phyloP scores from a whole-genome alignment of 2,329 filamentous ascomycete genomes.

The Zasmidium angulare region DNA sequence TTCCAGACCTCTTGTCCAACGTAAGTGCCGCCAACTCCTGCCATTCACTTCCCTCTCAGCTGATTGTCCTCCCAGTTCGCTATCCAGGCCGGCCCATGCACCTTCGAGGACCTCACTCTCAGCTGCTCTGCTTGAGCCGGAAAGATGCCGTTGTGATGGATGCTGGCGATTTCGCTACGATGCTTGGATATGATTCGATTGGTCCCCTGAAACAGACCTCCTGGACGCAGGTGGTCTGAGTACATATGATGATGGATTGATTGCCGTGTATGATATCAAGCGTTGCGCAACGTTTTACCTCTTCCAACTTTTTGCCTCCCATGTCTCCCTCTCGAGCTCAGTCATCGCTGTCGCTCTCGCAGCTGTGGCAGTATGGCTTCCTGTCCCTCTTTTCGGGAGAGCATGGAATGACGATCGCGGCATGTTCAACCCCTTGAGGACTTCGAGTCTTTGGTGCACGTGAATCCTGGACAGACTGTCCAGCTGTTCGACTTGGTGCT shows the following conservation, averaged over 20 bases:
- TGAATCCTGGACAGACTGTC: too few relatives aligned
- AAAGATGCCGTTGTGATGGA: not conserved
- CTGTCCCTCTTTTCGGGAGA: too few relatives aligned
- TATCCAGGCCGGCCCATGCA: not conserved
- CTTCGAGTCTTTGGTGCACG: too few relatives aligned
- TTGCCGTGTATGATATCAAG: not conserved
- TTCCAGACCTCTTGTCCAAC: not conserved
- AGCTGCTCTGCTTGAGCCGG: not conserved
- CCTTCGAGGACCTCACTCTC: not conserved
- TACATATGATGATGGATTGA: not conserved
- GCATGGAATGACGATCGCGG: too few relatives aligned
- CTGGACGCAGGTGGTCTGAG: not conserved
- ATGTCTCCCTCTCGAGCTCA: not conserved
- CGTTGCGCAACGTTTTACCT: not conserved
- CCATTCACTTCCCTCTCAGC: not conserved
- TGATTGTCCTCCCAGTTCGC: not conserved
- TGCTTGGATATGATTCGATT: not conserved
- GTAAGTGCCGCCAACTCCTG: not conserved
- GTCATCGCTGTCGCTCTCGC: too few relatives aligned
- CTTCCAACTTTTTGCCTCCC: not conserved
- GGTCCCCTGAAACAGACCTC: not conserved
- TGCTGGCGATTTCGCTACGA: not conserved
- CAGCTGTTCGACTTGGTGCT: too few relatives aligned
- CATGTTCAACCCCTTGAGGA: too few relatives aligned
- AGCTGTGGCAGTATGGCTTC: too few relatives aligned